Evolutionary conservation across 1,284 basidiomycete genomes (phyloP), one percentile per base, ranked within the genome.

Genomic region (Dichomitus squalens): DNA sequence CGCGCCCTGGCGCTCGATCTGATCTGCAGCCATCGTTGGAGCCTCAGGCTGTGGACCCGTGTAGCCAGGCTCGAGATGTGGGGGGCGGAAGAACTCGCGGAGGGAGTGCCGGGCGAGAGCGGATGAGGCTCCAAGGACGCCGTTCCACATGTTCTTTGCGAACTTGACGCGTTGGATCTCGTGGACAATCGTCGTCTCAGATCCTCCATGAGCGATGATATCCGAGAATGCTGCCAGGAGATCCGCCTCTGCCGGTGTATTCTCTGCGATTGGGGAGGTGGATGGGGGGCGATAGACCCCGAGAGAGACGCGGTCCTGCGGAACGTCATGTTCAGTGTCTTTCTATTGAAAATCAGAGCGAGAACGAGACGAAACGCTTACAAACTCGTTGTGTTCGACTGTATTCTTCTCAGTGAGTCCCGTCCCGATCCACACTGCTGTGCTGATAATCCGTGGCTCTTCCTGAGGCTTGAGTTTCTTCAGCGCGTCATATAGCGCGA

Each of bases 111-210:
- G 72, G 0, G 81, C 77, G 41, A 88, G 75, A 0, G 84, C 82
- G 2, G 82, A 68, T 53, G 80, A 74, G 2, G 81, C 79, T 4
- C 83, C 79, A 64, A 87, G 81, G 0, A 75, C 76, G 41, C 84
- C 73, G 64, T 87, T 88, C 84, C 83, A 86, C 49, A 87, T 77
- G 66, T 87, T 88, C 73, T 88, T 88, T 2, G 71, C 63, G 63
- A 82, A 88, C 68, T 87, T 87, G 63, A 76, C 67, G 14, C 84
- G 75, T 63, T 86, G 85, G 16, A 88, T 83, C 61, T 88, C 82
- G 6, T 83, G 75, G 3, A 81, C 79, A 50, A 86, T 72, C 0
- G 66, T 76, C 9, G 81, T 70, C 0, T 77, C 74, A 34, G 73
- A 80, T 5, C 84, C 85, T 21, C 85, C 83, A 6, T 67, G 65